These are phyloP conservation scores for Diaporthe longicolla DNA, from an alignment of 2,329 filamentous ascomycete species.

Conservation along the genomic window DNA sequence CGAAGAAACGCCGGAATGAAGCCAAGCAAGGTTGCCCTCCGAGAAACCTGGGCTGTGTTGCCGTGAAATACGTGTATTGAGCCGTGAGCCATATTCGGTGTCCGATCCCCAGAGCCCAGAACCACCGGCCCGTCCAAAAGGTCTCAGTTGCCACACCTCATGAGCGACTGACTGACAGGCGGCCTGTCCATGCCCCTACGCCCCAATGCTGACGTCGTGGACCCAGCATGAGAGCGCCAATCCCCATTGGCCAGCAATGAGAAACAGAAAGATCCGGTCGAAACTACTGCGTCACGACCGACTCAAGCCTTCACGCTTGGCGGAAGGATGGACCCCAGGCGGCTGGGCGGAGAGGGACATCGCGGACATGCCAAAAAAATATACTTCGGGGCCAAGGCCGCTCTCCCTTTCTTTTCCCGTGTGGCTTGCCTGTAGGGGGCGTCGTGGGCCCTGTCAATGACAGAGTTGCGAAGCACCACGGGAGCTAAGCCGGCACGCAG, in stretches of 20 bases:
- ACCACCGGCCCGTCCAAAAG: background rate
- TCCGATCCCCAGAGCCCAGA: constrained; percentile 2
- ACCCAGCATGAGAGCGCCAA: background rate
- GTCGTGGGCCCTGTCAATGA: background rate
- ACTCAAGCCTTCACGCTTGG: constrained; percentile 32
- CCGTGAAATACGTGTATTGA: background rate
- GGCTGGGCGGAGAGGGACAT: constrained; percentile 8
- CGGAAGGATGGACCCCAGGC: background rate
- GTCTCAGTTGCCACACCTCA: constrained; percentile 30
- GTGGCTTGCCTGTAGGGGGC: background rate
- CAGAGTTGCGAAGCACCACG: background rate
- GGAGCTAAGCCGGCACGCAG: constrained; percentile 30
- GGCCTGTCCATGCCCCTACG: constrained; percentile 2
- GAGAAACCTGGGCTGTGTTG: background rate
- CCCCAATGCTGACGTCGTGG: constrained; percentile 12
- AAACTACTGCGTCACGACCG: constrained; percentile 25
- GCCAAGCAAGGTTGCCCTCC: constrained; percentile 14
- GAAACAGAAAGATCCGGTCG: constrained; percentile 26
- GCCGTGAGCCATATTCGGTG: background rate
- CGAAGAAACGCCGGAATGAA: constrained; percentile 8
- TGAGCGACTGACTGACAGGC: constrained; percentile 1
- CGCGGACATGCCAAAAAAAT: background rate
- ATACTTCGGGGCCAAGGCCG: constrained; percentile 23
- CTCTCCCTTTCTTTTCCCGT: background rate
- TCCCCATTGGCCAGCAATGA: constrained; percentile 23